Conservation (phyloP, 257 asterid genomes). For the Fraxinus excelsior region DNA sequence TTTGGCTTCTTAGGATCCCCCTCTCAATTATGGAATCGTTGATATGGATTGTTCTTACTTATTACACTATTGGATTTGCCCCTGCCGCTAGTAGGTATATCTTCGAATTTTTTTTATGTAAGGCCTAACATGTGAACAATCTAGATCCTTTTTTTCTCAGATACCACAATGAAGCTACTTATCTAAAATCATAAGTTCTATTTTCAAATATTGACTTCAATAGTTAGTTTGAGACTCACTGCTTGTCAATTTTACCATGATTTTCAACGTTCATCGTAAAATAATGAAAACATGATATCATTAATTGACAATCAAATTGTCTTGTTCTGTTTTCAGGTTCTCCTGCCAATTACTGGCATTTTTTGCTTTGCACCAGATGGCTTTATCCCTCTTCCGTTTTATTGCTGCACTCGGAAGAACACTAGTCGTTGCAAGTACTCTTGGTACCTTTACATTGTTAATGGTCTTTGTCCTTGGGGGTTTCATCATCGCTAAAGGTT, state of each 20-base stretch:
- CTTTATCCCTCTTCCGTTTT: constrained; percentile 78
- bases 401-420: constrained; percentile 82
- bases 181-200: background rate
- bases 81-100: constrained; percentile 54
- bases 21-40: constrained; percentile 49
- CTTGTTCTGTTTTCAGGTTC: constrained; percentile 49
- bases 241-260: background rate
- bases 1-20: constrained; percentile 54
- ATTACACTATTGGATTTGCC: constrained; percentile 58
- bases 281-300: background rate
- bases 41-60: constrained; percentile 55
- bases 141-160: background rate
- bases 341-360: constrained; percentile 76
- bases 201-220: background rate
- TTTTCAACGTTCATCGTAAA: background rate
- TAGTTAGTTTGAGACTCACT: too few species aligned
- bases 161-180: background rate
- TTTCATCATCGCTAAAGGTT: constrained; percentile 81
- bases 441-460: constrained; percentile 78
- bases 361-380: constrained; percentile 88
- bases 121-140: background rate
- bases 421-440: constrained; percentile 72
- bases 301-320: background rate
- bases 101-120: background rate
- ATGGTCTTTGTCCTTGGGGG: constrained; percentile 92